Evolutionary conservation across 768 basidiomycete genomes (phyloP).

Genomic region (Mycena galericulata): DNA sequence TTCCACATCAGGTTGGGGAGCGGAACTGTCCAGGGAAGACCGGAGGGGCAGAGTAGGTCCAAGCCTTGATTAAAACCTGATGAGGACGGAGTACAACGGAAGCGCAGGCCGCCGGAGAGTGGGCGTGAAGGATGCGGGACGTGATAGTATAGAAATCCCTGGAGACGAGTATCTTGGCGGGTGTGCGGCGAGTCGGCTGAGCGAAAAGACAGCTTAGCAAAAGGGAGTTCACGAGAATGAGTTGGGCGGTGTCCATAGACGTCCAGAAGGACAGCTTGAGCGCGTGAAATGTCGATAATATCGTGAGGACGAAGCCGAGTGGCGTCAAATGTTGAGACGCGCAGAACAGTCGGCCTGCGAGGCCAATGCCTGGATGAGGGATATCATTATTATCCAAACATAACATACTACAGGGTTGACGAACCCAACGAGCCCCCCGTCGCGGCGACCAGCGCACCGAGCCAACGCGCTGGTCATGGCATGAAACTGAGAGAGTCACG

Average conservation of each 20-base stretch:
- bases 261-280: neutral
- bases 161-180: neutral
- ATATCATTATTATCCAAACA: neutral
- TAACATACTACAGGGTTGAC: neutral
- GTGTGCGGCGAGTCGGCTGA: neutral
- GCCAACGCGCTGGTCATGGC: neutral
- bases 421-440: neutral
- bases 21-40: neutral
- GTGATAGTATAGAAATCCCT: slow-evolving; percentile 1
- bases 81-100: neutral
- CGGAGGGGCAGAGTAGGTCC: neutral
- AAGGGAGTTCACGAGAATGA: neutral
- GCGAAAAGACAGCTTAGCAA: neutral
- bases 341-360: neutral
- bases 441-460: neutral
- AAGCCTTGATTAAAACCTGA: neutral
- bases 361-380: neutral
- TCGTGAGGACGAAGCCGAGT: neutral
- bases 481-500: neutral
- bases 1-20: neutral
- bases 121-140: neutral
- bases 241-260: neutral
- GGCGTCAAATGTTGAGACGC: slow-evolving; percentile 1
- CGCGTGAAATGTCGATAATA: neutral
- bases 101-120: slow-evolving; percentile 4